Percentiles rank a stretch among this genome's conserved stretches.
These are phyloP conservation scores for Aspergillus kassunensis DNA, from an alignment of 495 filamentous ascomycete genomes.

Conservation along the genomic window DNA sequence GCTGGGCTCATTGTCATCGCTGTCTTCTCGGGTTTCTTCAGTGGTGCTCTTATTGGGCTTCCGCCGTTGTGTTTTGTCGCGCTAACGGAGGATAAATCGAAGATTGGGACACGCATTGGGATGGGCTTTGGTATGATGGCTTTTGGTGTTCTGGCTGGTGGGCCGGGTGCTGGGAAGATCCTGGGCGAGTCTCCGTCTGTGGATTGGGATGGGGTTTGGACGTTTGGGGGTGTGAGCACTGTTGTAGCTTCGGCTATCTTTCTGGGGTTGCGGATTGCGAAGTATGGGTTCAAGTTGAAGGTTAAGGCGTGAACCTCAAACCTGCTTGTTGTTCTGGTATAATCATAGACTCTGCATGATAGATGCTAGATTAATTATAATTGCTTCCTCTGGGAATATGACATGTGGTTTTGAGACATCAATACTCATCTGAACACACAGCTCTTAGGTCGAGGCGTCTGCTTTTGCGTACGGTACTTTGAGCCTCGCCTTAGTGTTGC, in stretches of 20 bases:
- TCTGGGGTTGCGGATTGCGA: background rate
- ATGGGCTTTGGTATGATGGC: slow-evolving; percentile 11
- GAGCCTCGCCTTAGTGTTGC: too few species aligned
- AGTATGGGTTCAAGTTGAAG: background rate
- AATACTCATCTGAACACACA: too few species aligned
- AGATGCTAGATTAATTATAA: background rate
- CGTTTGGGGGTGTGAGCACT: background rate
- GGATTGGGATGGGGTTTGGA: slow-evolving; percentile 8
- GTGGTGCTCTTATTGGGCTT: slow-evolving; percentile 30
- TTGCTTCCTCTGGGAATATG: too few species aligned
- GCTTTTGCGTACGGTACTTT: too few species aligned
- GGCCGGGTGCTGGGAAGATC: slow-evolving; percentile 1
- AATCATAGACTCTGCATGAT: background rate
- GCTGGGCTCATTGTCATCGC: slow-evolving; percentile 30
- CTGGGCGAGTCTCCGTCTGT: background rate
- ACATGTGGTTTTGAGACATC: too few species aligned
- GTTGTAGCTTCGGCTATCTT: background rate
- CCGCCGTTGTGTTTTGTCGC: slow-evolving; percentile 32
- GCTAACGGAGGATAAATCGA: slow-evolving; percentile 6
- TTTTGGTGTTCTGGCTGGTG: background rate
- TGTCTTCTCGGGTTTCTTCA: slow-evolving; percentile 33
- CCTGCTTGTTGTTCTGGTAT: background rate
- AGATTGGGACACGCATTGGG: slow-evolving; percentile 8
- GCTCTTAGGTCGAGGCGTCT: too few species aligned
- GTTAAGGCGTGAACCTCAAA: background rate